Base-by-base conservation (phyloP, 805 yeast genomes). In the Candida tibetensis region DNA sequence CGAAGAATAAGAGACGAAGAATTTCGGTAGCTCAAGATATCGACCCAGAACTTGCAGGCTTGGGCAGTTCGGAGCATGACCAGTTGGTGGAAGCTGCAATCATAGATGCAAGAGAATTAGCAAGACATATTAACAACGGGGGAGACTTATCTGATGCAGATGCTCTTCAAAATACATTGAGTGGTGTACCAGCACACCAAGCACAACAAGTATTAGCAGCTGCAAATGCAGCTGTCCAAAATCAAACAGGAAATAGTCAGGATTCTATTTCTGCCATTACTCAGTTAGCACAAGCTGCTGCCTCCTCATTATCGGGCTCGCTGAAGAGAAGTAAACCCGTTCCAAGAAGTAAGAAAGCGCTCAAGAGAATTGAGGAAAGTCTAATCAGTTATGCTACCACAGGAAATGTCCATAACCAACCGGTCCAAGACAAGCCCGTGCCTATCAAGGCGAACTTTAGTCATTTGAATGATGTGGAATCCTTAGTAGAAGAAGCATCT, bases 31-130 rank as follows among this genome's bases (percentile, higher is more conserved):
- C 25, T 7, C 37, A 45, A 16, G 69, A 58, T 4, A 62, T 64
- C 26, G 72, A 66, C 39, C 69, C 71, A 3, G 74, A 67, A 30
- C 52, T 66, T 19, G 62, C 64, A 4, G 63, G 55, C 2, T 49
- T 67, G 36, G 64, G 60, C 28, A 46, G 74, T 13, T 49, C 70
- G 3, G 81, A 77, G 29, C 84, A 79, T 48, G 84, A 78, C 40
- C 82, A 74, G 46, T 62, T 82, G 39, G 88, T 81, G 8, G 79
- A 81, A 42, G 86, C 82, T 32, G 86, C 85, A 1, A 79, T 83
- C 32, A 65, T 80, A 45, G 85, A 82, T 49, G 85, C 87, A 0
- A 70, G 82, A 36, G 78, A 81, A 29, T 66, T 82, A 40, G 81
- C 82, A 15, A 69, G 66, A 45, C 68, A 63, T n/a, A 46, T 46